Base-by-base conservation (phyloP, 2,329 filamentous ascomycete species). In the Pezicula carpinea region DNA sequence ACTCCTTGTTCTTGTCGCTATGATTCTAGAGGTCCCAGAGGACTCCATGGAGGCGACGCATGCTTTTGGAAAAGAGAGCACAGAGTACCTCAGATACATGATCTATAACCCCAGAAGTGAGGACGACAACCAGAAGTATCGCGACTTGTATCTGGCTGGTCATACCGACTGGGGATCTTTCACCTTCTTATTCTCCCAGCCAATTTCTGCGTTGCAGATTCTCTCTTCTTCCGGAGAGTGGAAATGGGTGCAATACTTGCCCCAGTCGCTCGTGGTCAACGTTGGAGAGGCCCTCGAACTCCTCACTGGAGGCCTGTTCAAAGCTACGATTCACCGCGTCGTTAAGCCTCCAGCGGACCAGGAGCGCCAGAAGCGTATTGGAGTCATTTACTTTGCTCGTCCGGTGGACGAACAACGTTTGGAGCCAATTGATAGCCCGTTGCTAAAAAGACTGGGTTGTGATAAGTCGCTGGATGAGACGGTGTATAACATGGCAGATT, bases 81-180 rank as follows among this genome's bases (percentile, higher is more conserved):
- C 67, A 32, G 67, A 69, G 39, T 66, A 69, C 44, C 53, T 69
- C 1, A 60, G 67, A 23, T 50, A 60, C 51, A 70, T 70, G 66
- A 65, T 65, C 33, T 70, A 68, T 43, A 57, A 63, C 32, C 66
- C 66, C 2, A 59, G 66, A 5, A 56, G 60, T 2, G 54, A 52
- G 10, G 63, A 63, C 23, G 66, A 66, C 14, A 66, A 68, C 39
- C 58, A 59, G 26, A 65, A 64, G 44, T 64, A 65, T 41, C 56
- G 66, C 13, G 63, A 67, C 46, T 63, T 67, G 14, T 69, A 64
- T 59, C 63, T 67, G 3, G 59, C 66, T n/a, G 67, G 64, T 18
- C 68, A 71, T 55, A 69, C 67, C 2, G 68, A 71, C 46, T 70
- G 68, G 51, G 68, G 67, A 7, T 64, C 63, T 5, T 56, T 68